Percentiles rank a stretch among this genome's conserved stretches.
Evolutionary conservation across 495 filamentous ascomycete genomes (phyloP).

Genomic region (Copromyces sp.): DNA sequence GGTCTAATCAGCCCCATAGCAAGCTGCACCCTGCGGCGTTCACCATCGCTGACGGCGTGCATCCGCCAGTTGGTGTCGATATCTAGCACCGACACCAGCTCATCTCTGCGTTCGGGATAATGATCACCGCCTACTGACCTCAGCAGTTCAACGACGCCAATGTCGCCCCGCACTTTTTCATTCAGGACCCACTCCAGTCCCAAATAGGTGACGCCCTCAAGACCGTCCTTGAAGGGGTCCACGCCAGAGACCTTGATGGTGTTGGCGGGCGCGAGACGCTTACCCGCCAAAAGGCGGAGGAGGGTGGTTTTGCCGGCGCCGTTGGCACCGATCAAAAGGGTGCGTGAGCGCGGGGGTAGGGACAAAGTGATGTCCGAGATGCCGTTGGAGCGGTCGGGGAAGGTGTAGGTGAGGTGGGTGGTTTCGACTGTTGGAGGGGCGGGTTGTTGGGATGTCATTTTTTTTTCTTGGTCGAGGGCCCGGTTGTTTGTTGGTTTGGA

Average conservation of each 20-base stretch:
- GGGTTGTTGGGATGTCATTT: background rate
- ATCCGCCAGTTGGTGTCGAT: slow-evolving; percentile 89
- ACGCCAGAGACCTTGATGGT: slow-evolving; percentile 66
- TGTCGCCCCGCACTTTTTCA: slow-evolving; percentile 88
- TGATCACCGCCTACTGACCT: slow-evolving; percentile 75
- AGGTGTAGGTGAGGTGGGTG: slow-evolving; percentile 72
- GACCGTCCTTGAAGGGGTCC: slow-evolving; percentile 80
- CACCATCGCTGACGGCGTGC: slow-evolving; percentile 88
- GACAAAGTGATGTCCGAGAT: slow-evolving; percentile 58
- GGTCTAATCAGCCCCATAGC: slow-evolving; percentile 94
- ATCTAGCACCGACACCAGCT: slow-evolving; percentile 79
- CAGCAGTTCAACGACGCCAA: slow-evolving; percentile 78
- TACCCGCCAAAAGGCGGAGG: slow-evolving; percentile 76
- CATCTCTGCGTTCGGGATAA: slow-evolving; percentile 71
- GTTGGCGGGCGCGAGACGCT: slow-evolving; percentile 70
- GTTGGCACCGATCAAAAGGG: slow-evolving; percentile 91
- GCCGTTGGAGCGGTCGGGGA: slow-evolving; percentile 69
- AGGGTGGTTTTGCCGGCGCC: slow-evolving; percentile 97
- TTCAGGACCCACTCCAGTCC: slow-evolving; percentile 99
- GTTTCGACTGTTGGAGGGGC: slow-evolving; percentile 46
- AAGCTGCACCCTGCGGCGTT: slow-evolving; percentile 82
- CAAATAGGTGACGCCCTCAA: slow-evolving; percentile 93
- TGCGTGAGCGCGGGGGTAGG: slow-evolving; percentile 75
- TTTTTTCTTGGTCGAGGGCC: background rate
- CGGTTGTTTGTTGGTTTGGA: background rate